Evolutionary conservation across 176 grass and related monocot species (phyloP).

Genomic region (Paspalum notatum): DNA sequence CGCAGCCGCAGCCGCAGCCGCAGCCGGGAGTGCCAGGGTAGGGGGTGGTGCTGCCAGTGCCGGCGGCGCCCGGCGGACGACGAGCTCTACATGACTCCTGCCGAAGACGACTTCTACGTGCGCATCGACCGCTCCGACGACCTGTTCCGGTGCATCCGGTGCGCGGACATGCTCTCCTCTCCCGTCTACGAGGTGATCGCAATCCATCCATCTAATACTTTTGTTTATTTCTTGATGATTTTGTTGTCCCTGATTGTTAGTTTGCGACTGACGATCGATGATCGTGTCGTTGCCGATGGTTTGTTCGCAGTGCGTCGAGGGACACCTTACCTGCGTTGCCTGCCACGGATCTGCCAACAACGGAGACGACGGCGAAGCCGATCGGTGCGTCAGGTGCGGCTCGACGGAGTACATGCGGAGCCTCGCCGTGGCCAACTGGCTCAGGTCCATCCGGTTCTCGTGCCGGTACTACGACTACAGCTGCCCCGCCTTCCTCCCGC

Average conservation of each 20-base stretch:
- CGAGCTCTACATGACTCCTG: not conserved
- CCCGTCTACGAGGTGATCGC: constrained; percentile 34
- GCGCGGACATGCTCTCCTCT: not conserved
- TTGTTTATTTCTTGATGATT: not conserved
- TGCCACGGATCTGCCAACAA: not conserved
- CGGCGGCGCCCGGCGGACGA: not conserved
- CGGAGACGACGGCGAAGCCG: too few species aligned
- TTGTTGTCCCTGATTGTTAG: not conserved
- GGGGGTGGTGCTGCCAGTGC: not conserved
- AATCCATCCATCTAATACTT: not conserved
- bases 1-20: not conserved
- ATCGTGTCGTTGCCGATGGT: too few species aligned
- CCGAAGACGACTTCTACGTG: not conserved
- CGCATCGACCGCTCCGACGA: not conserved
- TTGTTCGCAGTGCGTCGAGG: constrained; percentile 7
- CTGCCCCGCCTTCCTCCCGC: not conserved
- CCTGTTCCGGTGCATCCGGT: constrained; percentile 9
- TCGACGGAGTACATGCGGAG: not conserved
- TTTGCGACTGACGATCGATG: not conserved
- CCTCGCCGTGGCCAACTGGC: not conserved
- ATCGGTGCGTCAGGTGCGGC: not conserved
- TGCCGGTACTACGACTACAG: constrained; percentile 1
- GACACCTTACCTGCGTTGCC: not conserved
- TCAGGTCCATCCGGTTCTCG: not conserved
- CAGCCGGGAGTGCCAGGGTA: constrained; percentile 13